phyloP scores from a whole-genome alignment of 495 filamentous ascomycete species.

The Podospora anserina region DNA sequence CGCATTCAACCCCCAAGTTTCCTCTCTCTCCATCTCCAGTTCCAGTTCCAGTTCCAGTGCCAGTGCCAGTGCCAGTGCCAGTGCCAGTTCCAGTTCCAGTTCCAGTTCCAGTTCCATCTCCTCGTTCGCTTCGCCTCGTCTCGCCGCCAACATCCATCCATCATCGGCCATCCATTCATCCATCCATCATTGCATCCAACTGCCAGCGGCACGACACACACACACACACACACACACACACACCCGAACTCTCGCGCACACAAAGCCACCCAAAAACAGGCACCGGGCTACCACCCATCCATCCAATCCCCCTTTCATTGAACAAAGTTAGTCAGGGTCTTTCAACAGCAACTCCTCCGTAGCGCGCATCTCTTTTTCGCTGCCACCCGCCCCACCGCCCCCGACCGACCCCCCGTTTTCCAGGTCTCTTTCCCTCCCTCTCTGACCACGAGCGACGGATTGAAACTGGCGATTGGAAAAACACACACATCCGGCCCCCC shows the following conservation, averaged over 20 bases:
- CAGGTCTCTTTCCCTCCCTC: background rate
- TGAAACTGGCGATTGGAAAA: background rate
- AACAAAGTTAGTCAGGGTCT: background rate
- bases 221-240: background rate
- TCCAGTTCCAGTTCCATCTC: background rate
- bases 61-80: background rate
- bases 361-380: background rate
- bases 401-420: background rate
- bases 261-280: conserved; percentile 15
- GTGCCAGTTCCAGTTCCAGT: background rate
- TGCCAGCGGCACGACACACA: background rate
- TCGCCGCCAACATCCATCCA: conserved; percentile 5
- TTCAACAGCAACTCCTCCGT: background rate
- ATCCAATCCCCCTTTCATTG: background rate
- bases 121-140: conserved; percentile 8
- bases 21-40: background rate
- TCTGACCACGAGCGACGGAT: background rate
- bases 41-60: background rate
- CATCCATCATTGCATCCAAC: background rate
- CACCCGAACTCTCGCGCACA: conserved; percentile 8
- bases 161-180: background rate
- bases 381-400: conserved; percentile 2
- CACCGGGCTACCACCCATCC: conserved; percentile 9
- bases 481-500: background rate
- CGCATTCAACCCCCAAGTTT: conserved; percentile 14